These are phyloP conservation scores for Candida sphagnicola DNA, from an alignment of 805 yeast species.

Conservation along the genomic window DNA sequence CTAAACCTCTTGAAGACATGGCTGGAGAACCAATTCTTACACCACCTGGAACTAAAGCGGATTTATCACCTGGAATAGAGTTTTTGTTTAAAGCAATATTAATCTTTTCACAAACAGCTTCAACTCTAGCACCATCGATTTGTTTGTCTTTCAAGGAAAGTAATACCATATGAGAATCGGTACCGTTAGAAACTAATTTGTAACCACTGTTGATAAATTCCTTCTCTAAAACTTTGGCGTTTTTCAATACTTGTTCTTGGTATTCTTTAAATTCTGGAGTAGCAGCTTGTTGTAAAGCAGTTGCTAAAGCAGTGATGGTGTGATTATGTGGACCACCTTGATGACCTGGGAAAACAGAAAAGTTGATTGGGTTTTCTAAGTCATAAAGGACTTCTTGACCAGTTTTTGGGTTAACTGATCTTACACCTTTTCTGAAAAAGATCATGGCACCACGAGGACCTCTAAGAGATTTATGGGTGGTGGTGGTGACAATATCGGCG, in stretches of 20 bases:
- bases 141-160: constrained; percentile 85
- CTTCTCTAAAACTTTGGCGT: constrained; percentile 78
- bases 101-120: constrained; percentile 88
- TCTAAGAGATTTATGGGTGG: constrained; percentile 97
- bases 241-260: constrained; percentile 82
- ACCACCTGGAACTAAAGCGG: constrained; percentile 96
- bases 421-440: constrained; percentile 94
- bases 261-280: constrained; percentile 88
- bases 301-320: constrained; percentile 95
- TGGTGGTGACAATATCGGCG: constrained; percentile 97
- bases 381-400: constrained; percentile 91
- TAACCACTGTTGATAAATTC: constrained; percentile 72
- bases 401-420: constrained; percentile 74
- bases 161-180: constrained; percentile 95
- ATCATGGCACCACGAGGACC: constrained; percentile 99
- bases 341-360: constrained; percentile 99
- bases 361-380: constrained; percentile 91
- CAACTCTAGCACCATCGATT: constrained; percentile 96
- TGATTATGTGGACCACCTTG: constrained; percentile 99
- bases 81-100: constrained; percentile 97
- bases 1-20: constrained; percentile 96
- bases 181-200: constrained; percentile 87
- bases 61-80: constrained; percentile 96
- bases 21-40: constrained; percentile 98
- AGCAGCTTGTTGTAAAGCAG: constrained; percentile 91